Evolutionary conservation across 2,329 filamentous ascomycete genomes (phyloP), one percentile per base, ranked within the genome.

Genomic region (Fusarium tanahbumbuense): DNA sequence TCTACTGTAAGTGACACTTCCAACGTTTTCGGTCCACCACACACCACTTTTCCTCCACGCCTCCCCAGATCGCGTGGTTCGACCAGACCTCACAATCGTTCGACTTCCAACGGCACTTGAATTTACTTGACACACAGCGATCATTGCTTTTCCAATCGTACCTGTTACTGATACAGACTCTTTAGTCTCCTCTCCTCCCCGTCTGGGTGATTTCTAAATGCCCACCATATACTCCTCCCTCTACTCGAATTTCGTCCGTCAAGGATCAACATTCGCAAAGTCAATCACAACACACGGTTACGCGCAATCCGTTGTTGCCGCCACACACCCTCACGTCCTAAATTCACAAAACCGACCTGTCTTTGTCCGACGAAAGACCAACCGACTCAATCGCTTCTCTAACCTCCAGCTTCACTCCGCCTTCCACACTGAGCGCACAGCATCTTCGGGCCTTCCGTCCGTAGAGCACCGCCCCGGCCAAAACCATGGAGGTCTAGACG

Each of bases 241-340:
- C 73, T 90, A 89, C 83, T 86, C 89, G 84, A 91, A 88, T 86
- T 93, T 98, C 87, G 93, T 97, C 89, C 95, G 96, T 87, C 93
- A 95, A 88, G 94, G 93, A 91, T 92, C 98, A 84, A 78, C 81
- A 77, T 81, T 82, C 78, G 91, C 93, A 79, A 98, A 98, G 86
- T 94, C 94, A 78, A 92, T 98, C 82, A 95, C 93, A 81, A 94
- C 93, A 80, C 93, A 98, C 89, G 95, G 95, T 83, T 98, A 98
- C 88, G 94, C 94, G 76, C 95, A 98, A 82, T 97, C 94, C 70
- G 92, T 98, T 83, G 94, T 99, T 83, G 96, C 96, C 78, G 95
- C 94, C 77, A 93, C 93, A 71, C 94, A 97, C 70, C 88, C 88
- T 60, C 86, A 87, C 91, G 92, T 84, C 87, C 89, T 86, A 88